Conservation (phyloP, 2,329 filamentous ascomycete species). For the Fusarium marasasianum region DNA sequence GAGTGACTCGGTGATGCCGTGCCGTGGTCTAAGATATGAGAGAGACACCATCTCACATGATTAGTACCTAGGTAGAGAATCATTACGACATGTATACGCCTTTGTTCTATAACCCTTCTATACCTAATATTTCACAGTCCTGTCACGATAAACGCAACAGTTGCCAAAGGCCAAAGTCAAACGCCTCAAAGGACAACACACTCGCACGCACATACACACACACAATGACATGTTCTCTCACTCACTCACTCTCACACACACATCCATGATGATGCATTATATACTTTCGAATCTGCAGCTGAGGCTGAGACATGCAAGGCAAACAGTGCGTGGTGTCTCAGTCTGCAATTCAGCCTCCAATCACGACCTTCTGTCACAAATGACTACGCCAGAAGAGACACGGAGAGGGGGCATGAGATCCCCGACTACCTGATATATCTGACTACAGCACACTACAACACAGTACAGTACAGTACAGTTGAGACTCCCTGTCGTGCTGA, state of each 20-base stretch:
- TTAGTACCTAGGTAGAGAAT: no score
- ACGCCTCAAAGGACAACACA: neutral
- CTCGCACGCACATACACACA: neutral
- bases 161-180: neutral
- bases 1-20: conserved; percentile 4
- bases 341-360: conserved; percentile 7
- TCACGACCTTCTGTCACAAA: conserved; percentile 12
- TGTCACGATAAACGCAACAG: neutral
- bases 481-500: neutral
- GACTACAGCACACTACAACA: neutral
- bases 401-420: neutral
- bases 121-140: neutral
- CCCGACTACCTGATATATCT: neutral
- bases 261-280: neutral
- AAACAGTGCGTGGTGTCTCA: conserved; percentile 21
- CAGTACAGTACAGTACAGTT: neutral
- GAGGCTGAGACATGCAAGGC: conserved; percentile 28
- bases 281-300: neutral
- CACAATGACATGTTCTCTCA: neutral
- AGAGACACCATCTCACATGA: neutral
- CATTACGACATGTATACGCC: neutral
- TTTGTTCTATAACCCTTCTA: neutral
- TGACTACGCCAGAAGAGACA: neutral
- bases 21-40: neutral
- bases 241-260: no score